Conservation (phyloP, 345 rosid species). For the Lumnitzera littorea region DNA sequence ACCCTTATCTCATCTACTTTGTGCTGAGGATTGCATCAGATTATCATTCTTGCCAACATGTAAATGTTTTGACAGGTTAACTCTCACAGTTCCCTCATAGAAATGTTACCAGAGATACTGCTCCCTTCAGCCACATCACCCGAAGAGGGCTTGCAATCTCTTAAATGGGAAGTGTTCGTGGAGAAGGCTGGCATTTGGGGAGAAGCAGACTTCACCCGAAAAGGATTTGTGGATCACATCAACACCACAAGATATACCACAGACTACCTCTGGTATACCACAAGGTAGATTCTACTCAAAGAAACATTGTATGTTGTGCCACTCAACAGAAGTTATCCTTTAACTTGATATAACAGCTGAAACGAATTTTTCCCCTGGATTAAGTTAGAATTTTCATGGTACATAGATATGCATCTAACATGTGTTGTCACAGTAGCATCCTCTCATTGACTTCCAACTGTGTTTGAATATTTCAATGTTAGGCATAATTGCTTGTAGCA, state of each 20-base stretch:
- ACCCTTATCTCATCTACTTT: no score
- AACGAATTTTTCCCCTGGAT: no score
- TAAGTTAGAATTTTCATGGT: no score
- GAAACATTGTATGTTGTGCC: not conserved
- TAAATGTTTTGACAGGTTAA: conserved; percentile 41
- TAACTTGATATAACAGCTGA: no score
- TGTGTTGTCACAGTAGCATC: no score
- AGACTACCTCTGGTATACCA: conserved; percentile 95
- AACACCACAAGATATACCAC: conserved; percentile 79
- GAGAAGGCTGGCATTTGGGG: conserved; percentile 85
- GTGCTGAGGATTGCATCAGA: not conserved
- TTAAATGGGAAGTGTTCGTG: conserved; percentile 61
- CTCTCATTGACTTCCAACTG: no score
- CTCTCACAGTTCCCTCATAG: conserved; percentile 54
- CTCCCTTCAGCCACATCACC: conserved; percentile 23
- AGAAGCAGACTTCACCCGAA: conserved; percentile 48
- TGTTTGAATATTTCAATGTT: no score
- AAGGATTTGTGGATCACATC: conserved; percentile 65
- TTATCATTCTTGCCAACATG: conserved; percentile 1
- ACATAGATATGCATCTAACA: no score
- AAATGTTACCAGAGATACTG: conserved; percentile 74
- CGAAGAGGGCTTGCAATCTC: conserved; percentile 24
- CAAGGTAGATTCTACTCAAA: conserved; percentile 49
- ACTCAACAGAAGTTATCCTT: not conserved
- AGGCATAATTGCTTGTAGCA: no score